Percentiles rank a stretch among this genome's conserved stretches.
Evolutionary conservation across 257 asterid genomes (phyloP).

Genomic region (Solanum megistacrolobum): DNA sequence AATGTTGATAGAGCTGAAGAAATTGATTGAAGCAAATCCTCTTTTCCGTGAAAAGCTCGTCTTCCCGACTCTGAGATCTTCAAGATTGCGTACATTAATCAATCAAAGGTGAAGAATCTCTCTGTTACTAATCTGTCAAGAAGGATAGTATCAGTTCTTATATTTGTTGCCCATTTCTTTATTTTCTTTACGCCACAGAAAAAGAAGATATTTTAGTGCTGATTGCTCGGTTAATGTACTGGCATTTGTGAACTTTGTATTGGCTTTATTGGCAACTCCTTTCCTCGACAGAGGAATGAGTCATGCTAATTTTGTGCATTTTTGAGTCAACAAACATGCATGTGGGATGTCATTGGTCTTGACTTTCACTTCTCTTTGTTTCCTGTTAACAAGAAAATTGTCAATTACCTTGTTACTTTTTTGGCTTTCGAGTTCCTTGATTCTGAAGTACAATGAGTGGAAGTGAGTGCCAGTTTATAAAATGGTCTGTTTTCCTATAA

Average conservation of each 20-base stretch:
- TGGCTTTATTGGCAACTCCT: neutral
- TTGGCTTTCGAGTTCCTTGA: neutral
- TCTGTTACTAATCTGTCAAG: neutral
- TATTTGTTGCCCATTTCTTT: neutral
- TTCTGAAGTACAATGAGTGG: neutral
- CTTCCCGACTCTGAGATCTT: slow-evolving; percentile 80
- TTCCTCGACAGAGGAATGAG: neutral
- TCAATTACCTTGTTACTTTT: neutral
- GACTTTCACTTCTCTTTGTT: neutral
- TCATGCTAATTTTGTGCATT: neutral
- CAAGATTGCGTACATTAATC: slow-evolving; percentile 87
- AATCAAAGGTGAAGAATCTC: slow-evolving; percentile 65
- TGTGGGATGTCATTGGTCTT: neutral
- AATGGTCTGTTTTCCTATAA: neutral
- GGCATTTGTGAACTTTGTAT: neutral
- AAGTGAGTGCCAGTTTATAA: neutral
- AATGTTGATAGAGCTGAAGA: slow-evolving; percentile 91
- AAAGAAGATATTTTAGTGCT: neutral
- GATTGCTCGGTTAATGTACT: neutral
- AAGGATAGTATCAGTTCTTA: neutral
- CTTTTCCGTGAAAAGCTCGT: slow-evolving; percentile 94
- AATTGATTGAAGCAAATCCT: slow-evolving; percentile 92
- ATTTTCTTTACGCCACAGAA: neutral
- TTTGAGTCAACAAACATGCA: neutral
- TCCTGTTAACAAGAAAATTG: neutral